Evolutionary conservation across 2,329 filamentous ascomycete species (phyloP), one percentile per base, ranked within the genome.

Genomic region (Penicillium sp.): DNA sequence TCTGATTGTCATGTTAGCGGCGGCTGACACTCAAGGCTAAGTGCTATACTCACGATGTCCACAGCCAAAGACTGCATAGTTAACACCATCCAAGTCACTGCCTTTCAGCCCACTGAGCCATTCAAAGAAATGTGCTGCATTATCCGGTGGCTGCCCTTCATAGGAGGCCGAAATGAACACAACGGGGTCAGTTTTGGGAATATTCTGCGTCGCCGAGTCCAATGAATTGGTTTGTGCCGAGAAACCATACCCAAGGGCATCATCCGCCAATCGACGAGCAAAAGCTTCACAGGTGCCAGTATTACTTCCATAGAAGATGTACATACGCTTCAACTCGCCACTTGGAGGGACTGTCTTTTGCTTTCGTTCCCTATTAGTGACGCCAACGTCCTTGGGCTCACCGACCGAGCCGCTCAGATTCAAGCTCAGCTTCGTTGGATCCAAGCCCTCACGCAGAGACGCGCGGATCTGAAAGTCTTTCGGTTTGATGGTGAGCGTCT

Each of bases 291-390:
- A 88, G 1, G 84, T 88, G 0, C 84, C 84, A 2, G 77, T 79
- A 55, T 86, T 85, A 12, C 80, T 84, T 2, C 84, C 84, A 53
- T 84, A 88, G 29, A 80, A 74, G 13, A 89, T 74, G n/a, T 74
- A 74, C 47, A 89, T 67, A 1, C 70, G 68, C 47, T 71, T 71
- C 15, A 57, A 48, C 11, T 56, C 37, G 3, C 38, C 44, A 29
- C 35, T 37, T 3, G 32, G 31, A n/a, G 45, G 37, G 6, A 37
- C 31, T 1, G 32, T 38, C 28, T 50, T 50, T 4, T 43, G 48
- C 37, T 57, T 56, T 12, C 45, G 46, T 14, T 51, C 47, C n/a
- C 47, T 44, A 33, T 44, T 42, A 4, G 35, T 37, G 9, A 41
- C 35, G 11, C 30, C 41, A 3, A 45, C 31, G 14, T 44, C 45